Evolutionary conservation across 208 protist species (phyloP).

Genomic region (Acanthamoeba triangularis): DNA sequence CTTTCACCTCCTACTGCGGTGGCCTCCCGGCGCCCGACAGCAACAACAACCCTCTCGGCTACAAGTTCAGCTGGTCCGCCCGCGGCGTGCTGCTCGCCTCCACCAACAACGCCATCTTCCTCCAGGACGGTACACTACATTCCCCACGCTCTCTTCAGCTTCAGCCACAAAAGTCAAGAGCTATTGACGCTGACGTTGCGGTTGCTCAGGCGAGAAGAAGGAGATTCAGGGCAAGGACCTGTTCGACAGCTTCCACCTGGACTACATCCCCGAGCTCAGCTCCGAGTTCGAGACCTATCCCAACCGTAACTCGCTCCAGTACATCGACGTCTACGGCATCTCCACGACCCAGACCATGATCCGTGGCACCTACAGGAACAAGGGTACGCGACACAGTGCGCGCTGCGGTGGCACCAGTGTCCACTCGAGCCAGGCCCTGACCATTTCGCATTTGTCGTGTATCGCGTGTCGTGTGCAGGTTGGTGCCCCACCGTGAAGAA

Average conservation of each 20-base stretch:
- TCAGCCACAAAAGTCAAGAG: too few relatives aligned
- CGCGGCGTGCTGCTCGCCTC: slow-evolving; percentile 87
- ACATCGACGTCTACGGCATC: slow-evolving; percentile 85
- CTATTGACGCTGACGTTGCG: not conserved
- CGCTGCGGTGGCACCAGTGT: too few relatives aligned
- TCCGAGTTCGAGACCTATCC: slow-evolving; percentile 86
- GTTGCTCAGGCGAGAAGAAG: slow-evolving; percentile 20
- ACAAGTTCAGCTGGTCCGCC: slow-evolving; percentile 93
- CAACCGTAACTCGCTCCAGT: slow-evolving; percentile 88
- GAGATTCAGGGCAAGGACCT: slow-evolving; percentile 75
- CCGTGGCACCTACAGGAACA: slow-evolving; percentile 89
- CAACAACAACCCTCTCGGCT: slow-evolving; percentile 92
- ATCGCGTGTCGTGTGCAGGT: too few relatives aligned
- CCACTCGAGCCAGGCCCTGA: not conserved
- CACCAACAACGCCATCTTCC: slow-evolving; percentile 55
- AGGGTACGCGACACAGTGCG: too few relatives aligned
- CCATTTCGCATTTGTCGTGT: not conserved
- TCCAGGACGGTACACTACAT: slow-evolving; percentile 11
- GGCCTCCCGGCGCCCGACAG: slow-evolving; percentile 91
- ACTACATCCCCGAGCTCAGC: slow-evolving; percentile 55
- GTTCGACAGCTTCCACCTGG: slow-evolving; percentile 68
- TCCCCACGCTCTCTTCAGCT: not conserved
- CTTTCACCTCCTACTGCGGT: slow-evolving; percentile 90
- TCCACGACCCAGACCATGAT: slow-evolving; percentile 84
- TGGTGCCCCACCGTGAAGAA: slow-evolving; percentile 76